These are phyloP conservation scores for Protomyces arabidopsidicola DNA, from an alignment of 1,139 yeast species.

Conservation along the genomic window DNA sequence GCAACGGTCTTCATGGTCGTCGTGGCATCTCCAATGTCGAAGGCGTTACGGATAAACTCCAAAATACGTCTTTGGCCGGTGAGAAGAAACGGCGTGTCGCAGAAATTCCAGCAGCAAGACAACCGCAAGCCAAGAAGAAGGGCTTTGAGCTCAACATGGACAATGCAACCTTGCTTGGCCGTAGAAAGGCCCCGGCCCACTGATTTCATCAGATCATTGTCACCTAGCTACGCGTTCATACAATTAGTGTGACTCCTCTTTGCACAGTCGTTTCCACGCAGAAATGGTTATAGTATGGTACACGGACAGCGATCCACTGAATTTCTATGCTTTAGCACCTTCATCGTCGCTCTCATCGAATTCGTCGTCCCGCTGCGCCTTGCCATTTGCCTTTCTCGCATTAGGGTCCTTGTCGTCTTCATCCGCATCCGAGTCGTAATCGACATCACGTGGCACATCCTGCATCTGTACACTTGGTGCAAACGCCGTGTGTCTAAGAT, in stretches of 20 bases:
- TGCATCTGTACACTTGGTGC: slow-evolving; percentile 96
- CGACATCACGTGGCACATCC: slow-evolving; percentile 80
- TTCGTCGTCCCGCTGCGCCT: slow-evolving; percentile 7
- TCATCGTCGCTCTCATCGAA: background rate
- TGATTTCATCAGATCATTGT: background rate
- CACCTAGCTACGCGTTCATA: background rate
- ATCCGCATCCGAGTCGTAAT: slow-evolving; percentile 60
- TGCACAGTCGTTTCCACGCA: background rate
- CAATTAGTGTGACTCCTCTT: background rate
- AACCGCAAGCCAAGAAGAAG: slow-evolving; percentile 36
- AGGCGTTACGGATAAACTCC: slow-evolving; percentile 19
- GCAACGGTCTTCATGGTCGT: background rate
- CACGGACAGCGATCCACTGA: no score
- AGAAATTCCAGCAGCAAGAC: slow-evolving; percentile 27
- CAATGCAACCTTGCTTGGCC: slow-evolving; percentile 74
- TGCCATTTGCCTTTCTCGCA: slow-evolving; percentile 16
- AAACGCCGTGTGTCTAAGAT: slow-evolving; percentile 80
- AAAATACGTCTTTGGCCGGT: slow-evolving; percentile 11
- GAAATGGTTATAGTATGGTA: no score
- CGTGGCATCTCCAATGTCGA: slow-evolving; percentile 12
- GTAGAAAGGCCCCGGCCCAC: slow-evolving; percentile 51
- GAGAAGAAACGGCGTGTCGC: slow-evolving; percentile 30
- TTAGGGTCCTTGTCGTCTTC: slow-evolving; percentile 48
- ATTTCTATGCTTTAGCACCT: background rate
- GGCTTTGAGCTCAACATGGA: slow-evolving; percentile 67